phyloP scores from a whole-genome alignment of 2,329 filamentous ascomycete species.

The Colletotrichum liriopes region DNA sequence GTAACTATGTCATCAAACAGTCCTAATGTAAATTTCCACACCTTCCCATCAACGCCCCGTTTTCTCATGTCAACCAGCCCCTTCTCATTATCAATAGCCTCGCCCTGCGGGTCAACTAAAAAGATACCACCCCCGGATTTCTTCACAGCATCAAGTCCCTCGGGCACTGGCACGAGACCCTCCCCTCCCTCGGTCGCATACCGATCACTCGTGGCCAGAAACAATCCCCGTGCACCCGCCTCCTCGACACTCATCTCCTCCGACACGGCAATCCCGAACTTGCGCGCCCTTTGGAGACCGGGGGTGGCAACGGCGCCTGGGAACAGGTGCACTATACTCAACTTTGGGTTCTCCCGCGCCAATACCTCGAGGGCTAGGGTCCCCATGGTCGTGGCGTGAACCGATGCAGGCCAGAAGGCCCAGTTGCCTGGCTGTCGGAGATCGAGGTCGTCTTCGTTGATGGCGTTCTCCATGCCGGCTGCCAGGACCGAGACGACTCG shows the following conservation, averaged over 20 bases:
- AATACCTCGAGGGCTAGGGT: constrained; percentile 65
- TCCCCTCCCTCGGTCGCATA: constrained; percentile 39
- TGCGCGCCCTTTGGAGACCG: constrained; percentile 44
- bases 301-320: constrained; percentile 50
- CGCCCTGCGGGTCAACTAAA: not conserved
- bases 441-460: constrained; percentile 63
- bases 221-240: constrained; percentile 45
- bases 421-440: constrained; percentile 55
- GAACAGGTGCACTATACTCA: constrained; percentile 55
- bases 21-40: not conserved
- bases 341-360: constrained; percentile 58
- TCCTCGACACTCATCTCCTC: constrained; percentile 41
- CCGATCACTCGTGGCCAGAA: constrained; percentile 46
- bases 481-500: constrained; percentile 67
- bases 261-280: constrained; percentile 43
- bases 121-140: constrained; percentile 3
- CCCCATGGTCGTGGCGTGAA: constrained; percentile 64
- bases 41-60: constrained; percentile 3
- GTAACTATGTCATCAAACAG: not conserved
- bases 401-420: constrained; percentile 56
- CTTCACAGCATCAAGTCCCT: not conserved
- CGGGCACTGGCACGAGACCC: not conserved
- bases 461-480: constrained; percentile 63
- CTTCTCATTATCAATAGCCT: constrained; percentile 4
- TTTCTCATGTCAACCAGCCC: constrained; percentile 3